Evolutionary conservation across 208 protist genomes (phyloP), one percentile per base, ranked within the genome.

Genomic region (Endotrypanum monterogeii): DNA sequence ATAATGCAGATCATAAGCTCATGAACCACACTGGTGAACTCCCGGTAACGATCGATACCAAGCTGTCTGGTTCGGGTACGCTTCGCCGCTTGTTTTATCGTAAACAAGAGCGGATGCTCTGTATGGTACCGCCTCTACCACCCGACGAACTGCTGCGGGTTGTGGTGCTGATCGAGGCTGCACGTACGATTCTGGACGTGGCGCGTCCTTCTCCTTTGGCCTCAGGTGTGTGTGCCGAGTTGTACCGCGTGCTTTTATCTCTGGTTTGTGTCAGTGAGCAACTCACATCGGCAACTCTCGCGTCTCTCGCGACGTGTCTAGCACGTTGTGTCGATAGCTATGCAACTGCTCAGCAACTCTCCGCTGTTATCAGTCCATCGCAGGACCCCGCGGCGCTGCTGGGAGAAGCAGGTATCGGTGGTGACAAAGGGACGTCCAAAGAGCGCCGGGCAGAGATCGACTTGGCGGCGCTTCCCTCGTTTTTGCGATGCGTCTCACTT

Each of bases 211-310:
- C 71, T 2, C 7, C 65, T 3, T 51, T 77, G 28, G 66, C 73
- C 12, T 77, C 68, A 20, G 51, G 50, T 3, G 76, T 77, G 41
- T 76, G 78, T 12, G 52, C 67, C 2, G 73, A 74, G 67, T 32
- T 89, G 28, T 93, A 90, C 76, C 32, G 67, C 18, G 71, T 89
- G 35, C 54, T 83, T n/a, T 76, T 93, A 20, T 75, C 79, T 14
- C 82, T 81, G 32, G 56, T 93, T n/a, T 73, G 81, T 8, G 85
- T 76, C 46, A 84, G 75, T 55, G 88, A 93, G 74, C 83, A 89
- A 67, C 82, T 93, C 11, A 73, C 84, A 28, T 84, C 63, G 23
- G 56, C 72, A 11, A 76, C 76, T 16, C 70, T 93, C 28, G 88
- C 76, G 11, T 67, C 79, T 1, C 75, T 93, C 30, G 71, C 82